phyloP scores from a whole-genome alignment of 495 filamentous ascomycete species.

The Polyplosphaeria fusca region DNA sequence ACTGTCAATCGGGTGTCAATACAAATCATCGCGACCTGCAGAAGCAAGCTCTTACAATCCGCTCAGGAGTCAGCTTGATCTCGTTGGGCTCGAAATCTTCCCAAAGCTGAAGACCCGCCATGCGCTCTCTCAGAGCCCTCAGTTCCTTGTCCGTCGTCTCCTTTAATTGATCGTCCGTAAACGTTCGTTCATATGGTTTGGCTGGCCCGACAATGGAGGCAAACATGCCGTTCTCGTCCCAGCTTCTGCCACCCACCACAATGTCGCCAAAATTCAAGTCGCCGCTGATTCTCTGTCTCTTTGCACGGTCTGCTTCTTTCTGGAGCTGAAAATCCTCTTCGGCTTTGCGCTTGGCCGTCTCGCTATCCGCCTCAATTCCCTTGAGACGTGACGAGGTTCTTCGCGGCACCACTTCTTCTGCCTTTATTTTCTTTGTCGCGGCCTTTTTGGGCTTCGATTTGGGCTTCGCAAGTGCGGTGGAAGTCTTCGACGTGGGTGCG shows the following conservation, averaged over 20 bases:
- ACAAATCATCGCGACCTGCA: background rate
- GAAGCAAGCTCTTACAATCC: slow-evolving; percentile 49
- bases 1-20: slow-evolving; percentile 40
- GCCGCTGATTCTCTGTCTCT: slow-evolving; percentile 67
- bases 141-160: slow-evolving; percentile 75
- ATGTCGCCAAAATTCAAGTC: slow-evolving; percentile 73
- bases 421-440: slow-evolving; percentile 49
- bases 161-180: slow-evolving; percentile 75
- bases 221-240: slow-evolving; percentile 52
- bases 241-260: slow-evolving; percentile 67
- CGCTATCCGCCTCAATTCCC: slow-evolving; percentile 66
- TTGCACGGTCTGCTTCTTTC: slow-evolving; percentile 61
- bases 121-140: slow-evolving; percentile 71
- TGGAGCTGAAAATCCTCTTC: slow-evolving; percentile 66
- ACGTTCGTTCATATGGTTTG: slow-evolving; percentile 75
- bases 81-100: slow-evolving; percentile 77
- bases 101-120: slow-evolving; percentile 77
- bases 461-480: slow-evolving; percentile 30
- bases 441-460: slow-evolving; percentile 51
- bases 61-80: slow-evolving; percentile 89
- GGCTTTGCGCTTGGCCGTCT: slow-evolving; percentile 73
- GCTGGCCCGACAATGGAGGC: slow-evolving; percentile 61
- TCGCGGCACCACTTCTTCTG: slow-evolving; percentile 49
- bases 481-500: slow-evolving; percentile 43
- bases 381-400: slow-evolving; percentile 65